These are phyloP conservation scores for Pseudogymnoascus sp. DNA, from an alignment of 2,329 filamentous ascomycete genomes.

Conservation along the genomic window DNA sequence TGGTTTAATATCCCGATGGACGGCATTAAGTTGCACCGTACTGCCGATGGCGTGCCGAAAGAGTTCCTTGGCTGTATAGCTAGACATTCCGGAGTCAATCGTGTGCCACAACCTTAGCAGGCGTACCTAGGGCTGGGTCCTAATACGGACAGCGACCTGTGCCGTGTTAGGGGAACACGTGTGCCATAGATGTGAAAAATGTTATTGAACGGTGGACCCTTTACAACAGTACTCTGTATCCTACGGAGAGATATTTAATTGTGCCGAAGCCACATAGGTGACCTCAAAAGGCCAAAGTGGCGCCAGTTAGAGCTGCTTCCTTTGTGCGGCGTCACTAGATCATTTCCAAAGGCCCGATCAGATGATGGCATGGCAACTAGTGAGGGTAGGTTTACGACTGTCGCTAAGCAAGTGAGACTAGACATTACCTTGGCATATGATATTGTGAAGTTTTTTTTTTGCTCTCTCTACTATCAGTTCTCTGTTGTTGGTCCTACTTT, in stretches of 20 bases:
- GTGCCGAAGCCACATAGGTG: background rate
- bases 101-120: background rate
- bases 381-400: background rate
- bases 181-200: background rate
- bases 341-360: background rate
- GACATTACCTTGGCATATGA: background rate
- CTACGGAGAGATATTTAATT: background rate
- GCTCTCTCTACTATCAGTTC: background rate
- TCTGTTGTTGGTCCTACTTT: background rate
- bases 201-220: background rate
- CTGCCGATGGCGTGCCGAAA: background rate
- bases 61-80: background rate
- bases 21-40: background rate
- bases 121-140: background rate
- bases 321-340: background rate
- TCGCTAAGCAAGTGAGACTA: background rate
- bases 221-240: background rate
- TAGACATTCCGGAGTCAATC: background rate
- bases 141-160: background rate
- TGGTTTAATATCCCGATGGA: background rate
- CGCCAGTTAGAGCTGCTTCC: background rate
- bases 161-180: background rate
- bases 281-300: background rate
- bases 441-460: background rate
- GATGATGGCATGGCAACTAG: background rate